Conservation (phyloP, 164 flowering plant genomes). For the Aristolochia fimbriata region DNA sequence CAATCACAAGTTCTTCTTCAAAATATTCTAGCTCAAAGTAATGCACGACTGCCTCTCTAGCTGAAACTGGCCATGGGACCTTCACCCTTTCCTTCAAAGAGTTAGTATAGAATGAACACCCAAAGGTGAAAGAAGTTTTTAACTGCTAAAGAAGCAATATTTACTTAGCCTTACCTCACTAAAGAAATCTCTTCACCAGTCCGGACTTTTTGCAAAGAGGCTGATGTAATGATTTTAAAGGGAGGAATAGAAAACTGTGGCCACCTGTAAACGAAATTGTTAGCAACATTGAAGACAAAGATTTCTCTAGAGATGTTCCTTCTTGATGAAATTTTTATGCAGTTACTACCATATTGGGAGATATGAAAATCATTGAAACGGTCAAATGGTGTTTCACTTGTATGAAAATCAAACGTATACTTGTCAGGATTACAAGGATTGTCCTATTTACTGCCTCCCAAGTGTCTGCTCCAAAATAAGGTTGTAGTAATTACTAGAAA, state of each 20-base stretch:
- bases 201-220: constrained; percentile 53
- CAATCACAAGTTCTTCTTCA: constrained; percentile 60
- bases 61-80: constrained; percentile 88
- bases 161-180: constrained; percentile 50
- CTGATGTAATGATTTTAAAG: constrained; percentile 45
- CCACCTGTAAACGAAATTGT: constrained; percentile 48
- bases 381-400: no score
- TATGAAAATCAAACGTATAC: no score
- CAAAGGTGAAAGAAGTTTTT: constrained; percentile 2
- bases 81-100: constrained; percentile 91
- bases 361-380: no score
- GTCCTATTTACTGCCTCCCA: no score
- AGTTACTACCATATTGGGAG: no score
- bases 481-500: no score
- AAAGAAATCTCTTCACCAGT: constrained; percentile 69
- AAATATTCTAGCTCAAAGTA: constrained; percentile 63
- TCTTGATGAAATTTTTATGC: no score
- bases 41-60: constrained; percentile 71
- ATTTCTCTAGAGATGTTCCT: no score
- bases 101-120: constrained; percentile 24
- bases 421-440: no score
- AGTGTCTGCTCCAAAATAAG: no score
- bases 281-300: no score
- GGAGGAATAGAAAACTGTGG: constrained; percentile 67
- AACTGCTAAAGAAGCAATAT: background rate